Conservation (phyloP, 192 early-diverging fungal genomes). For the Oehlia diaphana region DNA sequence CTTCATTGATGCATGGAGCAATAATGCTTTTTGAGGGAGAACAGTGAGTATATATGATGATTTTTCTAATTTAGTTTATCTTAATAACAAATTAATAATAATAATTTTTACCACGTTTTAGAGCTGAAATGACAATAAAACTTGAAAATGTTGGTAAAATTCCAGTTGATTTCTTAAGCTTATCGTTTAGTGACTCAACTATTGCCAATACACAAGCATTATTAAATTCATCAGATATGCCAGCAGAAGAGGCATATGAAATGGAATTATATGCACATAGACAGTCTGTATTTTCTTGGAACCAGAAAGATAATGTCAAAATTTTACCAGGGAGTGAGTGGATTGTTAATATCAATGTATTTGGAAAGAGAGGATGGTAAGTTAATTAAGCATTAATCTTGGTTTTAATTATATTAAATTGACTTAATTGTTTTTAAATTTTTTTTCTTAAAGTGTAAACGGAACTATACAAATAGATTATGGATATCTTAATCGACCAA, state of each 20-base stretch:
- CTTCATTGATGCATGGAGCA: constrained; percentile 61
- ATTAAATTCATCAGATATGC: constrained; percentile 46
- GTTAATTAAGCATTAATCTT: background rate
- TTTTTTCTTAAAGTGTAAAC: constrained; percentile 49
- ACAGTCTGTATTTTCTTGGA: constrained; percentile 58
- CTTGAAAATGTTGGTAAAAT: constrained; percentile 77
- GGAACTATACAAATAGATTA: constrained; percentile 74
- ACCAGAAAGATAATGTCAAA: constrained; percentile 41
- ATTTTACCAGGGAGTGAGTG: constrained; percentile 53
- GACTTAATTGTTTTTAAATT: background rate
- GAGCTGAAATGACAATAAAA: constrained; percentile 59
- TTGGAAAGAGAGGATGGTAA: constrained; percentile 73
- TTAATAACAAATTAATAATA: background rate
- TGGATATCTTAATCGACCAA: constrained; percentile 50
- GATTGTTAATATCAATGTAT: constrained; percentile 62
- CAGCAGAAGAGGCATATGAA: constrained; percentile 75
- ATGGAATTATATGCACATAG: constrained; percentile 65
- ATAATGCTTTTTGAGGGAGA: constrained; percentile 86
- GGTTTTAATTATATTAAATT: constrained; percentile 3
- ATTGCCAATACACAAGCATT: constrained; percentile 30
- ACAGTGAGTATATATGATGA: constrained; percentile 44
- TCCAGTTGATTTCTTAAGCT: constrained; percentile 67
- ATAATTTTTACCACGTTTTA: constrained; percentile 25
- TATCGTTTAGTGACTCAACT: constrained; percentile 58
- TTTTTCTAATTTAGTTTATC: background rate